Percentiles rank a stretch among this genome's conserved stretches.
Evolutionary conservation across 202 grass and related monocot genomes (phyloP).

Genomic region (Setaria viridis): DNA sequence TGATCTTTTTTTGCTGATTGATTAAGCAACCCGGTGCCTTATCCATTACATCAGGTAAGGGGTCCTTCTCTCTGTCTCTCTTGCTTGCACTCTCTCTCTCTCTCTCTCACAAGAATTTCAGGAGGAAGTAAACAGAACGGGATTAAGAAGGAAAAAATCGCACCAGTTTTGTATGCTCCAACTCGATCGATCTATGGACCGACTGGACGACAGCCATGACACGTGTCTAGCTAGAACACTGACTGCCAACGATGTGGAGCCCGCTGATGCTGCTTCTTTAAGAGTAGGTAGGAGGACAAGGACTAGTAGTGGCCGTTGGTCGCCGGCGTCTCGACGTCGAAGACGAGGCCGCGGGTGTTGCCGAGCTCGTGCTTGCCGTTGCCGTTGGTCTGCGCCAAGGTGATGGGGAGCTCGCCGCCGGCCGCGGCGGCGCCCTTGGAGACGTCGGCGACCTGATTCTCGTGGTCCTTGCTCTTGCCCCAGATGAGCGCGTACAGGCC

Average conservation of each 20-base stretch:
- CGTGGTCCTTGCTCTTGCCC: slow-evolving; percentile 73
- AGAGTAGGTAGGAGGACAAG: neutral
- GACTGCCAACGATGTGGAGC: neutral
- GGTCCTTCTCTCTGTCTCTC: neutral
- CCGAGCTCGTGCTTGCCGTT: slow-evolving; percentile 48
- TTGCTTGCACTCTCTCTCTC: neutral
- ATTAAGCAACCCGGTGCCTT: slow-evolving; percentile 49
- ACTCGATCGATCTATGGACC: neutral
- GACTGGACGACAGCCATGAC: neutral
- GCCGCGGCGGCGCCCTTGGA: slow-evolving; percentile 13
- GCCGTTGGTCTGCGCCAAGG: slow-evolving; percentile 30
- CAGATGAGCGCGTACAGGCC: slow-evolving; percentile 86
- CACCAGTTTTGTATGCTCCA: neutral
- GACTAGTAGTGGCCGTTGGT: slow-evolving; percentile 38
- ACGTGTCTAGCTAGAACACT: neutral
- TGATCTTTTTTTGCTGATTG: slow-evolving; percentile 15
- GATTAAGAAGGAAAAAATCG: neutral
- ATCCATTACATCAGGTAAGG: slow-evolving; percentile 46
- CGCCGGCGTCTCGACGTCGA: slow-evolving; percentile 55
- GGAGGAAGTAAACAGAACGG: slow-evolving; percentile 6
- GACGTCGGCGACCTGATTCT: slow-evolving; percentile 42
- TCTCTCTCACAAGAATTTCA: slow-evolving; percentile 30
- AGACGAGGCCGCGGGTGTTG: slow-evolving; percentile 41
- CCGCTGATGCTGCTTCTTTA: neutral
- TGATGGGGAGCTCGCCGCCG: slow-evolving; percentile 55